Conservation (phyloP, 768 basidiomycete genomes). For the Kockovaella imperatae region DNA sequence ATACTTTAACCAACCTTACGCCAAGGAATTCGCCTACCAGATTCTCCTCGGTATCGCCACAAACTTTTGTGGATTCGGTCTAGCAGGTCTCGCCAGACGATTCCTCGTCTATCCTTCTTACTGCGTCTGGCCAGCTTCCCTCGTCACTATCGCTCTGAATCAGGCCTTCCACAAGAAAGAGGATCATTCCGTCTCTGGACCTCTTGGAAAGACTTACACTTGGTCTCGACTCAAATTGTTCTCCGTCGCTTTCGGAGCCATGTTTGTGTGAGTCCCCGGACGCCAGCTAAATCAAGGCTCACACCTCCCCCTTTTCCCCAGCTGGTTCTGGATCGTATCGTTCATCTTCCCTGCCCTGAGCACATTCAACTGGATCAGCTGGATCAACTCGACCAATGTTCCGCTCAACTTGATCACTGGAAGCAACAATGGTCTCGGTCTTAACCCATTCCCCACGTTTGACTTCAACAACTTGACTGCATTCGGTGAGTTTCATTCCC, state of each 20-base stretch:
- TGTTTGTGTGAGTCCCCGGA: constrained; percentile 2
- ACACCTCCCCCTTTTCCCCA: background rate
- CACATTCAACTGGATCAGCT: constrained; percentile 36
- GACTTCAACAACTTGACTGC: constrained; percentile 40
- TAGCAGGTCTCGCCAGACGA: constrained; percentile 76
- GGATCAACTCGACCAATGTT: constrained; percentile 46
- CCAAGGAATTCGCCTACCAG: constrained; percentile 9
- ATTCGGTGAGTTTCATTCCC: no score
- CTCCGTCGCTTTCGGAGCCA: background rate
- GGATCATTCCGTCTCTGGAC: constrained; percentile 84
- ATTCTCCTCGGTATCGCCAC: constrained; percentile 65
- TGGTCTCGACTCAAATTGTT: background rate
- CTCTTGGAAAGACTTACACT: constrained; percentile 56
- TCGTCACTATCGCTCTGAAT: background rate
- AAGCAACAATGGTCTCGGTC: constrained; percentile 40
- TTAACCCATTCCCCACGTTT: constrained; percentile 42
- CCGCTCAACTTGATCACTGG: constrained; percentile 37
- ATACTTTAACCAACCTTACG: constrained; percentile 35
- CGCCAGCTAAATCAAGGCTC: background rate
- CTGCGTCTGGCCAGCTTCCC: constrained; percentile 2
- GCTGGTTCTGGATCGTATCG: constrained; percentile 34
- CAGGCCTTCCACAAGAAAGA: constrained; percentile 27
- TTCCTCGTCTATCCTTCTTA: constrained; percentile 84
- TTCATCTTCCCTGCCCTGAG: constrained; percentile 10
- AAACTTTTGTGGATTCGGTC: constrained; percentile 80